Evolutionary conservation across 768 basidiomycete species (phyloP), one percentile per base, ranked within the genome.

Genomic region (Pholiota molesta): DNA sequence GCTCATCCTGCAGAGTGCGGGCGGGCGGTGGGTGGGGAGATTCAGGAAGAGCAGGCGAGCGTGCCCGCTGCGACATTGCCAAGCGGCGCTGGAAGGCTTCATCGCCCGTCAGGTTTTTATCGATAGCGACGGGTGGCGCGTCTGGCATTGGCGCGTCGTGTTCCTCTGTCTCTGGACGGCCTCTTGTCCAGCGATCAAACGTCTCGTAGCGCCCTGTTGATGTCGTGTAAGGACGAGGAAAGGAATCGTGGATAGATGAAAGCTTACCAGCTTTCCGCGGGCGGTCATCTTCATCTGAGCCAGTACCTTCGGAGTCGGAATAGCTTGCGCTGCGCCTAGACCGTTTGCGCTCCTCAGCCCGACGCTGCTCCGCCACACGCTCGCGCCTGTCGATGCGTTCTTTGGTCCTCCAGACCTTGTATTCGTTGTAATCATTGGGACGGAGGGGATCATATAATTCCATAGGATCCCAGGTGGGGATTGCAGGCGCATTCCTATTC

Each of bases 361-460:
- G 80, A 47, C 79, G 80, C 68, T 86, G 83, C 71, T 90, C 86
- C 11, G 81, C 81, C n/a, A 83, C 70, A 35, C 87, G 82, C 65
- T 89, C 86, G n/a, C 89, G 82, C 45, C 86, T 78, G 65, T 94
- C 90, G 52, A 90, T 91, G 44, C 85, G 85, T 26, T 92, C 90
- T 60, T 86, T 86, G 64, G 86, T 85, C 65, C 89, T 89, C 87
- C 88, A 94, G 11, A 86, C 67, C 69, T 94, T 95, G 80, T 88
- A 95, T 67, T 95, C 94, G 66, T 89, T 88, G 75, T 95, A 94
- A 66, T 95, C 94, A 62, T 95, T 95, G 2, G 94, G 94, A 26
- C 90, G 85, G 21, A 87, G 74, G 1, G 92, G 90, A 65, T 95
- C 94, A 71, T 95, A 95, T 29, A 76, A 80, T 68, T 94, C 93